Conservation (phyloP, 495 filamentous ascomycete species). For the Aspergillus sclerotiicarbonarius region DNA sequence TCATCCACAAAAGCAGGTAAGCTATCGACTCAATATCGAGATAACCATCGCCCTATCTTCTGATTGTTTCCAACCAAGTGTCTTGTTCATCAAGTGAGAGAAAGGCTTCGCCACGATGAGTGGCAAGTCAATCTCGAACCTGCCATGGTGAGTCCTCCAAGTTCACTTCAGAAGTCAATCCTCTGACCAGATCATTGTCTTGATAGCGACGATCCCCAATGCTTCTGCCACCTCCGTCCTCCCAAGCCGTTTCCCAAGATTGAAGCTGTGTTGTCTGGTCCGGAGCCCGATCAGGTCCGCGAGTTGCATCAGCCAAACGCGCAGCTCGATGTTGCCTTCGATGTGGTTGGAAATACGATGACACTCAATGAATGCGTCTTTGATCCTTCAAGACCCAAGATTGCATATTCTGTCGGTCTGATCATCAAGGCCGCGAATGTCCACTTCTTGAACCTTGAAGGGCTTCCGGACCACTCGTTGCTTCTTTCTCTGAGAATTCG, state of each 20-base stretch:
- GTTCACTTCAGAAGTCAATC: neutral
- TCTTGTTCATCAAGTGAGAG: neutral
- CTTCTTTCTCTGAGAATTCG: conserved; percentile 22
- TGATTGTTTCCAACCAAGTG: too few species aligned
- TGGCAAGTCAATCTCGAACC: neutral
- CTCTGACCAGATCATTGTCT: conserved; percentile 7
- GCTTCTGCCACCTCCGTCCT: conserved; percentile 18
- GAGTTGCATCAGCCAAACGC: conserved; percentile 17
- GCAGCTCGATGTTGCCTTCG: conserved; percentile 29
- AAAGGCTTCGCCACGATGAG: neutral
- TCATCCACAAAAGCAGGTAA: too few species aligned
- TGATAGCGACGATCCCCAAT: conserved; percentile 18
- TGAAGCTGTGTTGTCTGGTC: conserved; percentile 17
- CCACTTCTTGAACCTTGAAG: conserved; percentile 30
- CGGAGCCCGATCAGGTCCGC: conserved; percentile 13
- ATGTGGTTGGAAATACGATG: conserved; percentile 23
- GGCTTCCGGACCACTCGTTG: conserved; percentile 27
- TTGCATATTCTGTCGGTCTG: conserved; percentile 15
- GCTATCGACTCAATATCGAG: too few species aligned
- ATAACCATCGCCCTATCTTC: too few species aligned
- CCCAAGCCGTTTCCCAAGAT: conserved; percentile 14
- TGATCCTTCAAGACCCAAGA: conserved; percentile 13
- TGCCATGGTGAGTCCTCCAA: conserved; percentile 12
- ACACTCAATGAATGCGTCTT: conserved; percentile 23
- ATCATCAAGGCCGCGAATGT: conserved; percentile 15